A percentile compares a stretch with the other conserved stretches of the same genome.
These are phyloP conservation scores for Fagopyrum esculentum DNA, from an alignment of 148 eudicot genomes.

Conservation along the genomic window DNA sequence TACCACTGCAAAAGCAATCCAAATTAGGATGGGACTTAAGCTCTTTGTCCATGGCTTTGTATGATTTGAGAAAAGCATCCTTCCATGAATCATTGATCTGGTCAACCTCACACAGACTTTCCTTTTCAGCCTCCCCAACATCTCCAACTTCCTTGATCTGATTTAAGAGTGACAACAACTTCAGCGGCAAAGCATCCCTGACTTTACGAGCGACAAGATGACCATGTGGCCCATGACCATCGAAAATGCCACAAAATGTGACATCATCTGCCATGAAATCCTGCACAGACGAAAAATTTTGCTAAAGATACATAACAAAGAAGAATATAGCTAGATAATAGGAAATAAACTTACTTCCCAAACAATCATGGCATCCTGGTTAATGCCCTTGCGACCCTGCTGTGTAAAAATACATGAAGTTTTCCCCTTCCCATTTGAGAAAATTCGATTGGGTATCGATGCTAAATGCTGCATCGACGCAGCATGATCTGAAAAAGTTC, in stretches of 20 bases:
- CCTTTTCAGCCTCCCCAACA: slow-evolving; percentile 46
- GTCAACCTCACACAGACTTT: slow-evolving; percentile 30
- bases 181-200: slow-evolving; percentile 74
- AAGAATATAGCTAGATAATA: not conserved
- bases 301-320: not conserved
- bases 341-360: slow-evolving; percentile 75
- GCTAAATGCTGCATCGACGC: slow-evolving; percentile 57
- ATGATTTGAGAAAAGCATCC: slow-evolving; percentile 87
- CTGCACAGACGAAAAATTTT: slow-evolving; percentile 21
- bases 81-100: slow-evolving; percentile 51
- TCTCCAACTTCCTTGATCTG: slow-evolving; percentile 59
- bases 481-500: slow-evolving; percentile 60
- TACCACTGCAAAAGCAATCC: slow-evolving; percentile 99
- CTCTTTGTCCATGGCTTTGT: slow-evolving; percentile 94
- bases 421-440: slow-evolving; percentile 69
- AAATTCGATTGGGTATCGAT: slow-evolving; percentile 71
- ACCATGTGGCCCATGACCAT: slow-evolving; percentile 97
- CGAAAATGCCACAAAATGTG: slow-evolving; percentile 90
- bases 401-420: slow-evolving; percentile 93
- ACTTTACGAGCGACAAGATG: slow-evolving; percentile 98
- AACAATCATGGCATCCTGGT: slow-evolving; percentile 99
- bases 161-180: slow-evolving; percentile 56
- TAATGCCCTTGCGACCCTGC: slow-evolving; percentile 97
- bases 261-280: slow-evolving; percentile 78
- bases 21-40: slow-evolving; percentile 76